Percentiles rank a stretch among this genome's conserved stretches.
phyloP scores from a whole-genome alignment of 768 basidiomycete species.

The Asterophora parasitica region DNA sequence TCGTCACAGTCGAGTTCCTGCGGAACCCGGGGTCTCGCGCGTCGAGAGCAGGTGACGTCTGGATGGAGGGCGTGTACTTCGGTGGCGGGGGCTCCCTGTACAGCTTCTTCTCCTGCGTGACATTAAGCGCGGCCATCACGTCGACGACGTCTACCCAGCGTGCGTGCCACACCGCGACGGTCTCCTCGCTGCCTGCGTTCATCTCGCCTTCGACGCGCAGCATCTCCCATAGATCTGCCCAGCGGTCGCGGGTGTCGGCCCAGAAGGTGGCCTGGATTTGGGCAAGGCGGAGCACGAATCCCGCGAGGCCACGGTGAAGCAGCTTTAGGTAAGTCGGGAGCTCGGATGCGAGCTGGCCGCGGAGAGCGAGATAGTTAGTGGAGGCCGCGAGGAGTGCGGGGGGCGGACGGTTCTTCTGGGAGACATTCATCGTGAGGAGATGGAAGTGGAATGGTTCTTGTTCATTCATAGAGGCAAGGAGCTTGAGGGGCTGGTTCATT shows the following conservation, averaged over 20 bases:
- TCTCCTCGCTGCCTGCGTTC: constrained; percentile 65
- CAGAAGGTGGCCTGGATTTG: constrained; percentile 59
- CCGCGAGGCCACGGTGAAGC: constrained; percentile 55
- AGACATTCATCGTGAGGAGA: constrained; percentile 61
- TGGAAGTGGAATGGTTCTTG: constrained; percentile 70
- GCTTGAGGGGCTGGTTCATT: constrained; percentile 56
- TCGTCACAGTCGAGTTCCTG: constrained; percentile 11
- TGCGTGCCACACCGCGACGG: constrained; percentile 63
- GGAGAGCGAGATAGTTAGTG: constrained; percentile 70
- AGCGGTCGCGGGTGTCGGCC: constrained; percentile 52
- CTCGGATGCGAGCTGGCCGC: constrained; percentile 66
- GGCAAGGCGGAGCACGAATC: constrained; percentile 48
- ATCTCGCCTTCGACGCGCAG: constrained; percentile 66
- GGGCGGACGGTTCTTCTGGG: constrained; percentile 61
- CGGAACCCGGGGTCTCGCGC: not conserved
- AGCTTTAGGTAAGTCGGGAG: constrained; percentile 59
- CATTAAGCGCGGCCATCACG: constrained; percentile 32
- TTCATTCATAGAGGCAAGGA: constrained; percentile 67
- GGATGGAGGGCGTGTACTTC: constrained; percentile 3
- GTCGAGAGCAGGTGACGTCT: not conserved
- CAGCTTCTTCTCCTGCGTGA: constrained; percentile 22
- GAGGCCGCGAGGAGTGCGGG: constrained; percentile 67
- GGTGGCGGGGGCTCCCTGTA: constrained; percentile 20
- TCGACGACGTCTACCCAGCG: constrained; percentile 66
- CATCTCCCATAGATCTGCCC: constrained; percentile 85